Evolutionary conservation across 2,329 filamentous ascomycete species (phyloP).

Genomic region (Fusarium sambucinum): DNA sequence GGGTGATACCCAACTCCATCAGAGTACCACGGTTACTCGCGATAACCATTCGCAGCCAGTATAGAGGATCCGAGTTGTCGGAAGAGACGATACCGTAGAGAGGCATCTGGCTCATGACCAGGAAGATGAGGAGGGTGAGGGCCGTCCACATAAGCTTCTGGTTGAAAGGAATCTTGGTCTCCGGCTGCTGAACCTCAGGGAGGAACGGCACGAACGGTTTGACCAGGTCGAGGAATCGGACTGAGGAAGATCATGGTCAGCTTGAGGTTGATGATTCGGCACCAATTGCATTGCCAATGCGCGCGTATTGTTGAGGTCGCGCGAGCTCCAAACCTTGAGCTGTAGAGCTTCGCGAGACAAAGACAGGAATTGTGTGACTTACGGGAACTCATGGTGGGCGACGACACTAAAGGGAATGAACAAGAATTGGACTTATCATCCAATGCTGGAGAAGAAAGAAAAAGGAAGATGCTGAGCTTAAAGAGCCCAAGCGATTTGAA

Average conservation of each 20-base stretch:
- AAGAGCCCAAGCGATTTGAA: constrained; percentile 53
- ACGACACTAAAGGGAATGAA: constrained; percentile 52
- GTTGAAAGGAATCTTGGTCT: constrained; percentile 99
- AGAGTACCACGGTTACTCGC: constrained; percentile 97
- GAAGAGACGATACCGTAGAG: constrained; percentile 99
- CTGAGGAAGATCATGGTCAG: constrained; percentile 61
- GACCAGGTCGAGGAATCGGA: constrained; percentile 99
- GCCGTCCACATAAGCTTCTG: constrained; percentile 97
- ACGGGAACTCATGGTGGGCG: constrained; percentile 68
- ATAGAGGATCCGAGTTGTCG: constrained; percentile 96
- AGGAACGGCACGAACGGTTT: constrained; percentile 99
- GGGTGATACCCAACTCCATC: constrained; percentile 97
- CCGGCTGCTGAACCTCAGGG: constrained; percentile 97
- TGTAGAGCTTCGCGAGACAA: constrained; percentile 37
- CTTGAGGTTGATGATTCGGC: constrained; percentile 26
- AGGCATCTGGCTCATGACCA: constrained; percentile 99
- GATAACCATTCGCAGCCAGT: constrained; percentile 99
- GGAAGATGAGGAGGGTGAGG: constrained; percentile 95
- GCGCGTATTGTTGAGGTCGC: constrained; percentile 32
- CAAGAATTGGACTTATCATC: constrained; percentile 57
- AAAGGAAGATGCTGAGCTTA: constrained; percentile 54
- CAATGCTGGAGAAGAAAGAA: constrained; percentile 53
- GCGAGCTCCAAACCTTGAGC: constrained; percentile 33
- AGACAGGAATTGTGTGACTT: constrained; percentile 53
- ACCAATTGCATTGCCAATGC: constrained; percentile 43